These are phyloP conservation scores for Cladosporium sp. DNA, from an alignment of 2,329 filamentous ascomycete species.

Conservation along the genomic window DNA sequence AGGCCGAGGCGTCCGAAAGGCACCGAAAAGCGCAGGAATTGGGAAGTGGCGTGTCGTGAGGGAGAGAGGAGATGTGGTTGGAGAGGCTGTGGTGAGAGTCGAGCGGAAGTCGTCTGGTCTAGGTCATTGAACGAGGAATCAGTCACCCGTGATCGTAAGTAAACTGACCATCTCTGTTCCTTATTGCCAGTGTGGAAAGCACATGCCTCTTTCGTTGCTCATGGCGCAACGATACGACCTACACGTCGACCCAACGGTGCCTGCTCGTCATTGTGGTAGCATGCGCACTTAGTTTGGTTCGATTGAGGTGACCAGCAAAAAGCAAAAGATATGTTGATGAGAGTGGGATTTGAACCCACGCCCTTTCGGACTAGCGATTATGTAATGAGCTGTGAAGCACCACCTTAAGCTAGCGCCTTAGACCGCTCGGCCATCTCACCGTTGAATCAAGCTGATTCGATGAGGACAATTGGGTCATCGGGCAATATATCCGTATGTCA, in stretches of 20 bases:
- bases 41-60: conserved; percentile 70
- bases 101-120: conserved; percentile 4
- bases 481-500: too few relatives aligned
- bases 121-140: neutral
- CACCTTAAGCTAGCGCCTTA: conserved; percentile 20
- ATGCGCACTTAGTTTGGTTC: too few relatives aligned
- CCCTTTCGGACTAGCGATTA: conserved; percentile 30
- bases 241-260: too few relatives aligned
- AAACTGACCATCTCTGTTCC: neutral
- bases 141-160: neutral
- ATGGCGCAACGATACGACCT: neutral
- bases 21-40: conserved; percentile 63
- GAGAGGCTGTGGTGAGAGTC: conserved; percentile 61
- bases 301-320: neutral
- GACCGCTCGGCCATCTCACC: conserved; percentile 20
- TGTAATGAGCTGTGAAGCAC: neutral
- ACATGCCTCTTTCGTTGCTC: neutral
- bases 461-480: neutral
- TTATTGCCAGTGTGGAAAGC: neutral
- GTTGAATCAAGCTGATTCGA: conserved; percentile 3
- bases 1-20: conserved; percentile 65
- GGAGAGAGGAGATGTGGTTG: conserved; percentile 66
- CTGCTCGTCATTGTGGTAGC: too few relatives aligned
- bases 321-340: conserved; percentile 19
- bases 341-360: conserved; percentile 20